Base-by-base conservation (phyloP, 306 rosid species). In the Inga leiocalycina region DNA sequence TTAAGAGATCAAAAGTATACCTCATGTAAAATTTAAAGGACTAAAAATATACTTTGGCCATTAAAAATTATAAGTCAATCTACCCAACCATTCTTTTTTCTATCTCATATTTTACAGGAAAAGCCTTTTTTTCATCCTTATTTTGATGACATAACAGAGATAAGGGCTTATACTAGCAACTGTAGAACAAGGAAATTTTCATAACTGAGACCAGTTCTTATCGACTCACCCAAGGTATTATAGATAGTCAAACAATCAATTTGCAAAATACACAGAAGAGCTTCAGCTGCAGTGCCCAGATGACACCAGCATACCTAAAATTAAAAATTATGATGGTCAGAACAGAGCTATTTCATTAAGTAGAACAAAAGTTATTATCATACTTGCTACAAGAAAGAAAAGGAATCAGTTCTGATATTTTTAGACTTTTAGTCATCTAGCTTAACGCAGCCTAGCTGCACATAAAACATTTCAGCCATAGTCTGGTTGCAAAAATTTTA, bases 241-340 rank as follows among this genome's bases (percentile, higher is more conserved):
- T 91, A 95, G 81, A 95, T 87, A 7, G 97, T 91, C 90, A 95
- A 84, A 87, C 91, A 87, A 79, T 93, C 92, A 80, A 78, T 73
- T 90, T 92, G 98, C 70, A 95, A 86, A 67, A 91, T 88, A 79
- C 99, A 95, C n/a, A 95, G 91, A 88, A 90, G 92, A 84, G 99
- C 92, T 82, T 93, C 92, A 49, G 92, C 79, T 83, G 85, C 82
- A 89, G 88, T 91, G 81, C 94, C 91, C 83, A 93, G 61, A 57
- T 88, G 93, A 85, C 96, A 93, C 99, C 99, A 95, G 86, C 97
- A 91, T 44, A 84, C 98, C 99, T 95, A 45, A 35, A 79, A 89
- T 86, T 70, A 69, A 75, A 72, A 71, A 80, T 43, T 51, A 78
- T 70, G 69, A 66, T 17, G 16, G 56, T 74, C 83, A 76, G 78